A percentile compares a stretch with the other conserved stretches of the same genome.
These are phyloP conservation scores for Pythium plurisporium DNA, from an alignment of 352 stramenopile genomes.

Conservation along the genomic window DNA sequence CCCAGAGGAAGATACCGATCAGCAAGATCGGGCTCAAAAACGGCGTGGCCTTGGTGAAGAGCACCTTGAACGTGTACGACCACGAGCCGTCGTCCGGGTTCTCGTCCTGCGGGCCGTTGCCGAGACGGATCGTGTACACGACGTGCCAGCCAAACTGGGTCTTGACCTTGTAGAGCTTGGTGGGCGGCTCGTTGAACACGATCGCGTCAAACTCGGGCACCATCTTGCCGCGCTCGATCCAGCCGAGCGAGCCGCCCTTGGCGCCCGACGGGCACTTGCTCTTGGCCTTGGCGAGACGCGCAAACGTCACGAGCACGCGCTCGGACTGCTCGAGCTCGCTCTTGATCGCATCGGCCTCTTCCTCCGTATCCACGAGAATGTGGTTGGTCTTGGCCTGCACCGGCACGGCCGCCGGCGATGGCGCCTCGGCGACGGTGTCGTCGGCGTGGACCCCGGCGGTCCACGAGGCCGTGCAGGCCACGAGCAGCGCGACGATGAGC, in stretches of 20 bases:
- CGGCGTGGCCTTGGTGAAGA: constrained; percentile 15
- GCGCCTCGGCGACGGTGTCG: not conserved
- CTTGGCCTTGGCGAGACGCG: constrained; percentile 23
- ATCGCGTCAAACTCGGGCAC: constrained; percentile 30
- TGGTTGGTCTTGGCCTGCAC: constrained; percentile 29
- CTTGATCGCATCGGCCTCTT: constrained; percentile 24
- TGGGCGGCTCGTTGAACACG: constrained; percentile 27
- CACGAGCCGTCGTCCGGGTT: constrained; percentile 18
- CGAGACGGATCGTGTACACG: constrained; percentile 28
- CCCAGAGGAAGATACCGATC: constrained; percentile 25
- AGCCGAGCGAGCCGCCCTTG: constrained; percentile 28
- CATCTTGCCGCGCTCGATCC: constrained; percentile 30
- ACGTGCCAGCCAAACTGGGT: constrained; percentile 40
- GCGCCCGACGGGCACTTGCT: constrained; percentile 32
- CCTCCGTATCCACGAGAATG: constrained; percentile 33
- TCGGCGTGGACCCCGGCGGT: constrained; percentile 1
- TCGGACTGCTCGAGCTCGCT: constrained; percentile 17
- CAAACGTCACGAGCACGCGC: constrained; percentile 22
- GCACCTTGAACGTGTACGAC: constrained; percentile 20
- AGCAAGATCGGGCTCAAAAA: constrained; percentile 24
- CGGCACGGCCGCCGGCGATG: not conserved
- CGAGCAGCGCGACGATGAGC: constrained; percentile 19
- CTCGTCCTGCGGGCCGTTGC: constrained; percentile 22
- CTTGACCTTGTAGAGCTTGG: constrained; percentile 35
- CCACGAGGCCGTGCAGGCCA: constrained; percentile 12